A percentile compares a stretch with the other conserved stretches of the same genome.
Evolutionary conservation across 306 rosid genomes (phyloP).

Genomic region (Lathyrus aphaca): DNA sequence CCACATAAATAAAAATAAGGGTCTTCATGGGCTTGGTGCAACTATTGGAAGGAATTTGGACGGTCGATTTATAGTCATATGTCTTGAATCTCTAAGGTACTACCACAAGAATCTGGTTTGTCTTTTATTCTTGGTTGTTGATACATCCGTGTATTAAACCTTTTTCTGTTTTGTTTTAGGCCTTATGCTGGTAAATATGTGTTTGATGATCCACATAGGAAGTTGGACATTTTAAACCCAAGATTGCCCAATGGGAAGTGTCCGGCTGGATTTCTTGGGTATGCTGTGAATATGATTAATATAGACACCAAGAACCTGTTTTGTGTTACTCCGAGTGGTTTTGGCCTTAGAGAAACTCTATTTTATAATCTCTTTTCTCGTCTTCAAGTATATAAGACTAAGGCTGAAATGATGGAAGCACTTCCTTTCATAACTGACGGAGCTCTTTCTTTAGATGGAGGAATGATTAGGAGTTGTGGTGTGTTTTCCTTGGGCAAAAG

Average conservation of each 20-base stretch:
- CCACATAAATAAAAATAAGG: constrained; percentile 53
- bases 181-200: constrained; percentile 71
- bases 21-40: constrained; percentile 75
- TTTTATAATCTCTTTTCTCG: constrained; percentile 78
- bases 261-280: constrained; percentile 83
- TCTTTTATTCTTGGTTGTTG: constrained; percentile 32
- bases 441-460: constrained; percentile 93
- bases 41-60: constrained; percentile 75
- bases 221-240: constrained; percentile 81
- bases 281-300: constrained; percentile 84
- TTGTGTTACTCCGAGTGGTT: constrained; percentile 64
- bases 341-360: constrained; percentile 82
- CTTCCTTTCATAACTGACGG: constrained; percentile 81
- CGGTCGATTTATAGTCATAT: constrained; percentile 70
- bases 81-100: constrained; percentile 83
- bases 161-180: constrained; percentile 48
- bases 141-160: constrained; percentile 6
- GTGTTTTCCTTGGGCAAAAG: constrained; percentile 69
- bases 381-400: constrained; percentile 79
- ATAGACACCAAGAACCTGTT: constrained; percentile 58
- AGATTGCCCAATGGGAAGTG: constrained; percentile 74
- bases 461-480: constrained; percentile 67
- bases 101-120: constrained; percentile 40
- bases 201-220: constrained; percentile 67
- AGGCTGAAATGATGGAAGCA: constrained; percentile 79